phyloP scores from a whole-genome alignment of 2,329 filamentous ascomycete species.

The Apiospora pterosperma region DNA sequence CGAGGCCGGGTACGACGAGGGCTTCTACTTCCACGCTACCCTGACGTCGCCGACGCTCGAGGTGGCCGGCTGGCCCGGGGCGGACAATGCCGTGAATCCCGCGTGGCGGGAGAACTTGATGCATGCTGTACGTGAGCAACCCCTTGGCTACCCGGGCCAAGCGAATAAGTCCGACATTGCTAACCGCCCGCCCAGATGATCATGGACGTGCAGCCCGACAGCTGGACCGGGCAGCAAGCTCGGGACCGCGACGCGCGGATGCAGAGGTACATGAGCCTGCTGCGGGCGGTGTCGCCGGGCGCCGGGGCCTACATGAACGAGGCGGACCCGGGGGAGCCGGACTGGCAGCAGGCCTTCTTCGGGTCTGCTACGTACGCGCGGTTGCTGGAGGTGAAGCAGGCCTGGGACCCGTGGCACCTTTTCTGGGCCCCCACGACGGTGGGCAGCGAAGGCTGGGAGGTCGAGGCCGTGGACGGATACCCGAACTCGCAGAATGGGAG shows the following conservation, averaged over 20 bases:
- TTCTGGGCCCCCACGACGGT: slow-evolving; percentile 38
- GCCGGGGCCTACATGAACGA: slow-evolving; percentile 49
- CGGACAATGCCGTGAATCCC: slow-evolving; percentile 35
- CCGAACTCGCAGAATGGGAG: slow-evolving; percentile 31
- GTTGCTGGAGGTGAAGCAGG: slow-evolving; percentile 42
- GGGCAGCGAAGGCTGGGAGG: slow-evolving; percentile 48
- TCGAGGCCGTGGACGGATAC: slow-evolving; percentile 24
- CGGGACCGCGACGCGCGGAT: slow-evolving; percentile 17
- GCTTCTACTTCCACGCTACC: slow-evolving; percentile 27
- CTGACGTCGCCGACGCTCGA: slow-evolving; percentile 25
- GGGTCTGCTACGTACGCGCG: slow-evolving; percentile 39
- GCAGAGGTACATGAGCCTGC: slow-evolving; percentile 13
- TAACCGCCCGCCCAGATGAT: not conserved
- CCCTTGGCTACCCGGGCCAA: no score
- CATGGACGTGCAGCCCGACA: not conserved
- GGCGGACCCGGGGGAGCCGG: slow-evolving; percentile 43
- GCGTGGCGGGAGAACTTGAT: slow-evolving; percentile 32
- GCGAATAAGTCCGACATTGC: not conserved
- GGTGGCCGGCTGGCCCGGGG: slow-evolving; percentile 26
- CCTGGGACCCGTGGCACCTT: slow-evolving; percentile 41
- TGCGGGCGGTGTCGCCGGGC: slow-evolving; percentile 34
- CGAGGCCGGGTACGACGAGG: slow-evolving; percentile 28
- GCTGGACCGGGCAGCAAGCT: not conserved
- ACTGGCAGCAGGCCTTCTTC: slow-evolving; percentile 44
- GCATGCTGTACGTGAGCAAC: not conserved